phyloP scores from a whole-genome alignment of 768 basidiomycete species.

The Phylloporus sp. region DNA sequence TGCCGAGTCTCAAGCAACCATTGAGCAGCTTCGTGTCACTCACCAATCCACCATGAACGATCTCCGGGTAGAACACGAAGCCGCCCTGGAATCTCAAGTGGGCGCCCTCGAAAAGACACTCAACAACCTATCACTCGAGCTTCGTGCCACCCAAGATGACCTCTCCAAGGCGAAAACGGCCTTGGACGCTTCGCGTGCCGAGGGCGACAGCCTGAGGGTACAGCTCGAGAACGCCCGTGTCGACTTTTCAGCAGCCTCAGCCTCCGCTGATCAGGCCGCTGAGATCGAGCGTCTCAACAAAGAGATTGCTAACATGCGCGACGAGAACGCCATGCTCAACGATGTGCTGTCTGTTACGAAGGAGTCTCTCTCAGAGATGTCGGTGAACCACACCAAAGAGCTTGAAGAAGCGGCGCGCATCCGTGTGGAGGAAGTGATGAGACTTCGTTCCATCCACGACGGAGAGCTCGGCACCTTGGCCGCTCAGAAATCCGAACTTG shows the following conservation, averaged over 20 bases:
- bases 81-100: slow-evolving; percentile 52
- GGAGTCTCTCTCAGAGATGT: slow-evolving; percentile 64
- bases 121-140: slow-evolving; percentile 56
- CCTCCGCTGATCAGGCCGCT: slow-evolving; percentile 45
- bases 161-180: slow-evolving; percentile 68
- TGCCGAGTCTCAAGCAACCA: slow-evolving; percentile 55
- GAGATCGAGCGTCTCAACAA: slow-evolving; percentile 53
- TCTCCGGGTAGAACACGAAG: slow-evolving; percentile 60
- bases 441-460: slow-evolving; percentile 54
- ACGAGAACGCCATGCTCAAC: slow-evolving; percentile 60
- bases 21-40: slow-evolving; percentile 62
- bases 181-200: slow-evolving; percentile 46
- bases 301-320: slow-evolving; percentile 59
- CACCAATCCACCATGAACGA: slow-evolving; percentile 58
- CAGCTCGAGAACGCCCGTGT: slow-evolving; percentile 63
- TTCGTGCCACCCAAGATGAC: slow-evolving; percentile 83
- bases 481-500: slow-evolving; percentile 58
- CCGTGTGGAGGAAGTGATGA: slow-evolving; percentile 67
- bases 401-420: slow-evolving; percentile 69
- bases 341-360: slow-evolving; percentile 67
- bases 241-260: slow-evolving; percentile 37
- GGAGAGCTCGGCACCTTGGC: slow-evolving; percentile 53
- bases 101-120: slow-evolving; percentile 59
- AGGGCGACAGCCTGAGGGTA: slow-evolving; percentile 50
- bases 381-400: slow-evolving; percentile 62